These are phyloP conservation scores for Torulaspora microellipsoides DNA, from an alignment of 805 yeast genomes.

Conservation along the genomic window DNA sequence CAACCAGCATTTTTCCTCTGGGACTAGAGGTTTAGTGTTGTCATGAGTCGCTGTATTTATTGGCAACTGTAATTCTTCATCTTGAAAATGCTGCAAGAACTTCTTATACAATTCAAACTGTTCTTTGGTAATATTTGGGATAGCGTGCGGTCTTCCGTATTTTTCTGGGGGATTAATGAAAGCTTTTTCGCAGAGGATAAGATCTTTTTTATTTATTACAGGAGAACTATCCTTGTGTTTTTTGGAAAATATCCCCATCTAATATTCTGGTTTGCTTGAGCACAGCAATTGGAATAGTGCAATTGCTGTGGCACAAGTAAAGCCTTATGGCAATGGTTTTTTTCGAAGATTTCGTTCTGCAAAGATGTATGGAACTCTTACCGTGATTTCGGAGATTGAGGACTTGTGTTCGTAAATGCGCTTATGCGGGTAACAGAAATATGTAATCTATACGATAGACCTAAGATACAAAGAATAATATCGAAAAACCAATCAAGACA, in stretches of 20 bases:
- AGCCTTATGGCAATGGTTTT: too few species aligned
- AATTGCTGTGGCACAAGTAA: too few species aligned
- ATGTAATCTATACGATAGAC: too few species aligned
- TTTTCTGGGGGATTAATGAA: constrained; percentile 23
- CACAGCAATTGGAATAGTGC: too few species aligned
- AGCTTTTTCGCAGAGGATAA: constrained; percentile 23
- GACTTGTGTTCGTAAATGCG: too few species aligned
- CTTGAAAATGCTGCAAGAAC: constrained; percentile 20
- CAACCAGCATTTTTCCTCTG: constrained; percentile 36
- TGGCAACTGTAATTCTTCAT: constrained; percentile 19
- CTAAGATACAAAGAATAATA: too few species aligned
- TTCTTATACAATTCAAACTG: constrained; percentile 18
- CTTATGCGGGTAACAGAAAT: too few species aligned
- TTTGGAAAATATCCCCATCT: constrained; percentile 30
- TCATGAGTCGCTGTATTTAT: constrained; percentile 37
- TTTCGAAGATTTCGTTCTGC: too few species aligned
- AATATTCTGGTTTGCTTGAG: too few species aligned
- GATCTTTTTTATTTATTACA: constrained; percentile 13
- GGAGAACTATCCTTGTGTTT: constrained; percentile 13
- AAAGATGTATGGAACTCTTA: too few species aligned
- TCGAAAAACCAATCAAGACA: too few species aligned
- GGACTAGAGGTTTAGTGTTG: constrained; percentile 34
- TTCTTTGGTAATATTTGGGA: constrained; percentile 17
- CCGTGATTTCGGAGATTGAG: too few species aligned
- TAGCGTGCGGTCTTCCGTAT: constrained; percentile 17